A percentile compares a stretch with the other conserved stretches of the same genome.
These are phyloP conservation scores for Jatropha podagrica DNA, from an alignment of 441 rosid species.

Conservation along the genomic window DNA sequence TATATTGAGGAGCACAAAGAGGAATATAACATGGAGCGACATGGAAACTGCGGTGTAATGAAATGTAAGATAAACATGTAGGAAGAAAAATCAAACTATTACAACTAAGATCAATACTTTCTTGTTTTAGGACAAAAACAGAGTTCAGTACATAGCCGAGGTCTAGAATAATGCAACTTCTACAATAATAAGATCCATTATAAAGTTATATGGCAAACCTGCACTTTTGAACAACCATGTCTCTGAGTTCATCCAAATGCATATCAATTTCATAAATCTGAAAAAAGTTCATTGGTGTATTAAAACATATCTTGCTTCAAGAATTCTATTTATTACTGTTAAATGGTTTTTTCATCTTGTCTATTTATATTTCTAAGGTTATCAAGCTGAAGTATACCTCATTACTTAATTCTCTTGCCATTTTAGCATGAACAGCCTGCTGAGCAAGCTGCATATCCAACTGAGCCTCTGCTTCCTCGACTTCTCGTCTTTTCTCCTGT, in stretches of 20 bases:
- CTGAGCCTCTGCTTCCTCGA: conserved; percentile 71
- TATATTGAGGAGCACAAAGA: not conserved
- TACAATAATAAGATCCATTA: not conserved
- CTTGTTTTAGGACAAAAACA: not conserved
- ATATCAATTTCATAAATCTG: conserved; percentile 70
- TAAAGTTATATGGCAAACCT: conserved; percentile 35
- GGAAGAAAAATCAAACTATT: not conserved
- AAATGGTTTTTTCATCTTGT: not conserved
- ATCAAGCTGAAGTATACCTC: conserved; percentile 33
- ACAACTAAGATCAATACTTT: not conserved
- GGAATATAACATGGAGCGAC: not conserved
- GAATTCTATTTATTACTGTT: not conserved
- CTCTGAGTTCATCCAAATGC: conserved; percentile 81
- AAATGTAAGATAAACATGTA: not conserved
- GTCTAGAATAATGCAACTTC: conserved; percentile 1
- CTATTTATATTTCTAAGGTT: not conserved
- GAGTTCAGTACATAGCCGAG: not conserved
- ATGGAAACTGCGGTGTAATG: not conserved
- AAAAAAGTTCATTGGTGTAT: conserved; percentile 1
- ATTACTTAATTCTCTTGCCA: conserved; percentile 69
- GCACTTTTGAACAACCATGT: conserved; percentile 76
- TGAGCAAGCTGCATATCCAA: conserved; percentile 67
- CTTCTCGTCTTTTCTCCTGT: conserved; percentile 73
- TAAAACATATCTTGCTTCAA: not conserved
- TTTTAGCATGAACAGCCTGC: conserved; percentile 78